Percentiles rank a stretch among this genome's conserved stretches.
phyloP scores from a whole-genome alignment of 1,284 basidiomycete species.

The Ganoderma lingzhi region DNA sequence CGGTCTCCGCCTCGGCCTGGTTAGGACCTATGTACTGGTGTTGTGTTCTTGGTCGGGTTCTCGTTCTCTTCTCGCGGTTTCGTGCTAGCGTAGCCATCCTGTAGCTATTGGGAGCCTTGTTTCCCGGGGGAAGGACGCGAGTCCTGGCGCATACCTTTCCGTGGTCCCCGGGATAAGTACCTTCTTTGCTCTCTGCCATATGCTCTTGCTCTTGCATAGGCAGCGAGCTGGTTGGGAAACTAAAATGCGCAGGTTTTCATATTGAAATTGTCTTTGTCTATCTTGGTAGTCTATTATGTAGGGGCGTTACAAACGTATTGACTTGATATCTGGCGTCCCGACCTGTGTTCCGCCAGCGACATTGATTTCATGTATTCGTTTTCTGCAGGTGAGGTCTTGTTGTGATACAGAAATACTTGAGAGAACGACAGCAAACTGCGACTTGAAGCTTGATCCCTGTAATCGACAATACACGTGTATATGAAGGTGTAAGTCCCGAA shows the following conservation, averaged over 20 bases:
- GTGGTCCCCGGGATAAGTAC: constrained; percentile 2
- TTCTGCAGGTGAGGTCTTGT: background rate
- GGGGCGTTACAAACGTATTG: too few species aligned
- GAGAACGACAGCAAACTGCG: background rate
- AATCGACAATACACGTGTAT: background rate
- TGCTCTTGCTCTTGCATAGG: background rate
- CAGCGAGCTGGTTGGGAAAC: background rate
- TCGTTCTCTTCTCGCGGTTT: background rate
- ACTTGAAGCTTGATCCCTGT: too few species aligned
- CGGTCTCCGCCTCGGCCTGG: background rate
- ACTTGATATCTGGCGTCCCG: background rate
- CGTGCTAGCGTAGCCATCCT: background rate
- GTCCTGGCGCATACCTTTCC: constrained; percentile 4
- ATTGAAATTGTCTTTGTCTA: background rate
- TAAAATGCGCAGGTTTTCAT: background rate
- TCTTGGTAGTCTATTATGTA: too few species aligned
- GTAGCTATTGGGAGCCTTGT: background rate
- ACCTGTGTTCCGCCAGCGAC: background rate
- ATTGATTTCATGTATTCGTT: background rate
- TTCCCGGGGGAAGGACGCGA: background rate
- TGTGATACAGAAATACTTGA: background rate
- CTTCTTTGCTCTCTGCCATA: background rate
- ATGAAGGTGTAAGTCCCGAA: background rate
- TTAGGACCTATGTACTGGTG: background rate
- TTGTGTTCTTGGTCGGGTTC: background rate